Percentiles rank a stretch among this genome's conserved stretches.
These are phyloP conservation scores for Brettanomyces sp. DNA, from an alignment of 805 yeast species.

Conservation along the genomic window DNA sequence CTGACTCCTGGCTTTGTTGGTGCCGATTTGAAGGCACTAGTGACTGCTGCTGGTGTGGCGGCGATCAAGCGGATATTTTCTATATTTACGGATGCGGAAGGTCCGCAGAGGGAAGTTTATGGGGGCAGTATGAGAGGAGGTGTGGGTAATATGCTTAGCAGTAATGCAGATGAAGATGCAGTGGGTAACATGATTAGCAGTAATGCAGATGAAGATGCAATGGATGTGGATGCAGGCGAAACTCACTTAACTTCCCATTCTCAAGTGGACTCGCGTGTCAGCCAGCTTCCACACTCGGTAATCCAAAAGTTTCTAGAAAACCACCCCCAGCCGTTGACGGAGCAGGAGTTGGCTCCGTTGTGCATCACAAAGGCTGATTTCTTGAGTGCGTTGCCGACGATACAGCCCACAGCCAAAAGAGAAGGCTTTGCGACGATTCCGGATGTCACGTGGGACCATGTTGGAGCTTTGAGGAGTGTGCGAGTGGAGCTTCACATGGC, in stretches of 20 bases:
- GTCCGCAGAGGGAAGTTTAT: conserved; percentile 21
- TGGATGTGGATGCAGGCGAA: conserved; percentile 15
- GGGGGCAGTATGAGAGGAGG: too few relatives aligned
- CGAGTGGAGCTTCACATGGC: conserved; percentile 94
- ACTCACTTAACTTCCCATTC: background rate
- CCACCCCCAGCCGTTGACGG: conserved; percentile 74
- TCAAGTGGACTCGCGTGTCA: background rate
- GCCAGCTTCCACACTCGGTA: conserved; percentile 31
- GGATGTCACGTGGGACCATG: conserved; percentile 91
- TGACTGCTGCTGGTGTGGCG: conserved; percentile 88
- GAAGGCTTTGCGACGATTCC: conserved; percentile 99
- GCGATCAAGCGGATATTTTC: conserved; percentile 89
- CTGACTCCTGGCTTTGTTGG: conserved; percentile 97
- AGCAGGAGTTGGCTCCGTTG: conserved; percentile 66
- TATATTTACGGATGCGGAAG: conserved; percentile 22
- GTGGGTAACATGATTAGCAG: background rate
- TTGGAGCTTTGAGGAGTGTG: conserved; percentile 77
- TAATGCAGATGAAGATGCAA: conserved; percentile 10
- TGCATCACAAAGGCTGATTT: conserved; percentile 76
- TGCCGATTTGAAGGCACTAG: conserved; percentile 90
- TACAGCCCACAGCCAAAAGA: conserved; percentile 95
- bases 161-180: conserved; percentile 3
- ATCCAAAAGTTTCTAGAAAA: conserved; percentile 62
- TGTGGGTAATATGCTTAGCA: background rate
- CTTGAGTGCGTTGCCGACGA: conserved; percentile 74